Conservation (phyloP, 2,329 filamentous ascomycete species). For the Penicillium aurantiogriseum region DNA sequence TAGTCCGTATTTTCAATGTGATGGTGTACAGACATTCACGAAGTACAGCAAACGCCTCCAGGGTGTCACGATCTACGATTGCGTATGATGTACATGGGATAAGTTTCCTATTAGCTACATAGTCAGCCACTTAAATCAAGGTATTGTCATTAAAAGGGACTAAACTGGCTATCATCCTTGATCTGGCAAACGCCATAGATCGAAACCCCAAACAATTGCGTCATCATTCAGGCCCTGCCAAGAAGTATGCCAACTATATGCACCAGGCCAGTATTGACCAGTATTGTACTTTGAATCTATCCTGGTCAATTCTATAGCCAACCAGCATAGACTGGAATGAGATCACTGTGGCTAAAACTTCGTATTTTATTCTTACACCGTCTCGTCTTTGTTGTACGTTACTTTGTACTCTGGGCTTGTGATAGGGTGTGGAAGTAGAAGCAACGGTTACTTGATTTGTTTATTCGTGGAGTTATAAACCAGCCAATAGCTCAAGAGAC, state of each 20-base stretch:
- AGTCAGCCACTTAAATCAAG: neutral
- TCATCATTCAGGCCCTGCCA: conserved; percentile 1
- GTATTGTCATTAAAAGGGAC: neutral
- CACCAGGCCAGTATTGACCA: neutral
- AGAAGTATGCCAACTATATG: neutral
- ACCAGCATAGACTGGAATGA: neutral
- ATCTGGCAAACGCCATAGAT: neutral
- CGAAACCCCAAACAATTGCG: neutral
- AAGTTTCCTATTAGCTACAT: neutral
- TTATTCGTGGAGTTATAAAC: neutral
- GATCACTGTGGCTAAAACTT: neutral
- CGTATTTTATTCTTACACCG: neutral
- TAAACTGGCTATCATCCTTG: neutral
- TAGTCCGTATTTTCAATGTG: neutral
- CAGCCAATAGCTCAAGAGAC: no score
- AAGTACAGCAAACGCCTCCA: neutral
- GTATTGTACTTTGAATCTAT: neutral
- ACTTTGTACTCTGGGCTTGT: neutral
- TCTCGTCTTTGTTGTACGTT: neutral
- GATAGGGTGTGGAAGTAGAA: neutral
- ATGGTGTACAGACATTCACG: neutral
- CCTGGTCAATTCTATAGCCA: neutral
- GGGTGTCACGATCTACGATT: neutral
- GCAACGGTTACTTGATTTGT: no score
- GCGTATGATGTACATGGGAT: neutral